These are phyloP conservation scores for Botryotinia calthae DNA, from an alignment of 2,329 filamentous ascomycete genomes.

Conservation along the genomic window DNA sequence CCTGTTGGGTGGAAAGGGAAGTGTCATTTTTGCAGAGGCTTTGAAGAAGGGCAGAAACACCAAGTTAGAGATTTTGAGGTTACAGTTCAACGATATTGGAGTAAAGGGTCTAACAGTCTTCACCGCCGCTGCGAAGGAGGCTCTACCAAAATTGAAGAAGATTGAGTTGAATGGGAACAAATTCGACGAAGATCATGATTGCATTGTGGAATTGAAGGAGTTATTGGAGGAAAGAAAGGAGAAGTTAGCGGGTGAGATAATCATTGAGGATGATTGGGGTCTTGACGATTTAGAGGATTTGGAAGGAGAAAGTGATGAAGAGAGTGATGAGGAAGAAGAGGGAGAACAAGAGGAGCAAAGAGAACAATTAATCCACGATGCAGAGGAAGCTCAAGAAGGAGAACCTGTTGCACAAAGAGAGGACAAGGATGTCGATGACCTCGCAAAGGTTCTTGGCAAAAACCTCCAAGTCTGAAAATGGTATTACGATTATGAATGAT, in stretches of 20 bases:
- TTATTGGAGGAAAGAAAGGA: constrained; percentile 78
- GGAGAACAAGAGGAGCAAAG: constrained; percentile 60
- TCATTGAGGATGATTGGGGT: constrained; percentile 80
- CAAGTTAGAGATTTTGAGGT: constrained; percentile 74
- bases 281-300: constrained; percentile 84
- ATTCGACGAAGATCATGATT: constrained; percentile 80
- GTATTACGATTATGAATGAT: constrained; percentile 1
- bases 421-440: constrained; percentile 75
- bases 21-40: constrained; percentile 68
- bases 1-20: constrained; percentile 74
- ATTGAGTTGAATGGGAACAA: constrained; percentile 97
- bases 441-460: constrained; percentile 63
- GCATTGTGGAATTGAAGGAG: constrained; percentile 64
- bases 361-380: constrained; percentile 67
- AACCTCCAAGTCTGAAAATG: constrained; percentile 18
- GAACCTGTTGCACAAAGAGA: constrained; percentile 69
- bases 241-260: constrained; percentile 59
- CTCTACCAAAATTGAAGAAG: constrained; percentile 73
- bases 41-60: constrained; percentile 73
- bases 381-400: constrained; percentile 64
- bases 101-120: constrained; percentile 70
- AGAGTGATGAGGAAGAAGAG: constrained; percentile 63
- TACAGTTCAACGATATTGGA: constrained; percentile 96
- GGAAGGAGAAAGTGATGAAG: constrained; percentile 66
- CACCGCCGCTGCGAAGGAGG: constrained; percentile 62